These are phyloP conservation scores for Rhodotorula paludigena DNA, from an alignment of 768 basidiomycete species.

Conservation along the genomic window DNA sequence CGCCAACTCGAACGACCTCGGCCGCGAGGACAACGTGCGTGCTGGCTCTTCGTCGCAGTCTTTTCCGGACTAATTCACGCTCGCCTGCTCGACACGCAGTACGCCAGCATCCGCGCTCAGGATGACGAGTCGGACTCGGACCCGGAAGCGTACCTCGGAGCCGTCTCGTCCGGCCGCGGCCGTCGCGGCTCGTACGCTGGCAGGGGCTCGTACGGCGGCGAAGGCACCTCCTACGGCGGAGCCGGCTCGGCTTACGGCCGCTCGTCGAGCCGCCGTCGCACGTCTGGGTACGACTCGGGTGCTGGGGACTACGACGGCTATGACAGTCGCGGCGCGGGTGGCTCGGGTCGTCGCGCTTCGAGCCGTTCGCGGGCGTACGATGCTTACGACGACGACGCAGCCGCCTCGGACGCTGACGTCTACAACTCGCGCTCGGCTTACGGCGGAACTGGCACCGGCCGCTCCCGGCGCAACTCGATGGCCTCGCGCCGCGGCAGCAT, in stretches of 20 bases:
- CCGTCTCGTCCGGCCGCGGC: not conserved
- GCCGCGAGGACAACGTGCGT: slow-evolving; percentile 25
- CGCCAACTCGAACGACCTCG: slow-evolving; percentile 19
- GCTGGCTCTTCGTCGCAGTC: not conserved
- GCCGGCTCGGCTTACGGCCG: not conserved
- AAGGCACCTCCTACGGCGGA: not conserved
- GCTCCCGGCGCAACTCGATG: not conserved
- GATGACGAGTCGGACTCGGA: not conserved
- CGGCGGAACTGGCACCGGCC: not conserved
- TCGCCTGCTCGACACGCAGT: not conserved
- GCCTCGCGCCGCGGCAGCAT: not conserved
- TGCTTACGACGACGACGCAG: no score
- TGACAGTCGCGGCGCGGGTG: not conserved
- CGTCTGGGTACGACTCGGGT: no score
- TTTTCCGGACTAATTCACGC: not conserved
- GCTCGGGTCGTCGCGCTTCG: not conserved
- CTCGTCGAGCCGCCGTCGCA: not conserved
- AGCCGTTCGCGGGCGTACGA: no score
- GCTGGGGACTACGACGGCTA: not conserved
- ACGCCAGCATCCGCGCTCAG: slow-evolving; percentile 16
- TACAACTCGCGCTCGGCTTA: no score
- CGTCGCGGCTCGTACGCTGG: not conserved
- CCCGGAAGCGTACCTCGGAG: slow-evolving; percentile 1
- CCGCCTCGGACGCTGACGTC: no score
- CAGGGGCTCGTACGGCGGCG: slow-evolving; percentile 1